Percentiles rank a stretch among this genome's conserved stretches.
Conservation (phyloP, 139 green algal species). For the Coccomyxa sp. region DNA sequence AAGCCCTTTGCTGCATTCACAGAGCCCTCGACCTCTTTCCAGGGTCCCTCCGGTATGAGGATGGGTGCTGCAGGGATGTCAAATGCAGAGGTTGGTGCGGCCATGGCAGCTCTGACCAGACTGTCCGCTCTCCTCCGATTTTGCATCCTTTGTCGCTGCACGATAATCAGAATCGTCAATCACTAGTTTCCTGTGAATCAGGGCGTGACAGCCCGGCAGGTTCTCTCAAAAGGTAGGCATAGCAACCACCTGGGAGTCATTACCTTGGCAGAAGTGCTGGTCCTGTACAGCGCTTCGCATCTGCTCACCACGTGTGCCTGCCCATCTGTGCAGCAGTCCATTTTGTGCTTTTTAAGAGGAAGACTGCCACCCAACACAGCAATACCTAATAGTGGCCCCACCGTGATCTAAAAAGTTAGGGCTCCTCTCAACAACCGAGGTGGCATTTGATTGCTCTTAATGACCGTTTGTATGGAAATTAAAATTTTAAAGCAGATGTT, state of each 20-base stretch:
- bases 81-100: slow-evolving; percentile 32
- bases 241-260: not conserved
- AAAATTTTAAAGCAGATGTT: too few relatives aligned
- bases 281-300: too few relatives aligned
- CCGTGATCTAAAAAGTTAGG: too few relatives aligned
- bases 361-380: too few relatives aligned
- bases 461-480: too few relatives aligned
- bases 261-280: not conserved
- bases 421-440: too few relatives aligned
- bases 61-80: slow-evolving; percentile 79
- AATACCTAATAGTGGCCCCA: too few relatives aligned
- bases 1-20: slow-evolving; percentile 87
- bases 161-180: not conserved
- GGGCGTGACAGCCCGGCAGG: not conserved
- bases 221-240: not conserved
- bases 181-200: not conserved
- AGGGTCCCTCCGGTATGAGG: slow-evolving; percentile 84
- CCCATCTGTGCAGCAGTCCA: too few relatives aligned
- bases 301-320: too few relatives aligned
- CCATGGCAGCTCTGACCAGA: not conserved
- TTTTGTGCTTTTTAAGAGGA: too few relatives aligned
- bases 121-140: not conserved
- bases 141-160: not conserved
- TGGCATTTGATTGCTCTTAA: too few relatives aligned
- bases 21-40: slow-evolving; percentile 78